Conservation (phyloP, 139 green algal genomes). For the Asterochloris erici region DNA sequence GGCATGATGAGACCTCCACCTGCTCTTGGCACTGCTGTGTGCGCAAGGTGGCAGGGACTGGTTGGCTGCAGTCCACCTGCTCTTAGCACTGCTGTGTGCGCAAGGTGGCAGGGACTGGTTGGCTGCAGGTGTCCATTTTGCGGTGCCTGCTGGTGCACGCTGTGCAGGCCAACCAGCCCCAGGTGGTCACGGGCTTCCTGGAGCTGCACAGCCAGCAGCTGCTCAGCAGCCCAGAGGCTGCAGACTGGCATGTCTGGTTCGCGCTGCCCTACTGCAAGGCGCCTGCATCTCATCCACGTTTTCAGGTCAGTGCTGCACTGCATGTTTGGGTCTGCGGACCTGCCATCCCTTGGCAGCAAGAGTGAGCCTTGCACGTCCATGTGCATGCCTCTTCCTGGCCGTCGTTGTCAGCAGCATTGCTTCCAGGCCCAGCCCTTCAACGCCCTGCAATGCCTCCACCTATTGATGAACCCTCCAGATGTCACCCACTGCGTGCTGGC, state of each 20-base stretch:
- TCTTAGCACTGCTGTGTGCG: no score
- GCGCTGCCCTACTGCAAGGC: slow-evolving; percentile 38
- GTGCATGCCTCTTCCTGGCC: no score
- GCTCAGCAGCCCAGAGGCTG: slow-evolving; percentile 25
- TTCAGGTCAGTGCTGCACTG: slow-evolving; percentile 35
- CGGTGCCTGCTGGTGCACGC: slow-evolving; percentile 35
- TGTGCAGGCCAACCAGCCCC: not conserved
- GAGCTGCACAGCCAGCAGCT: slow-evolving; percentile 27
- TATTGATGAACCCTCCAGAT: no score
- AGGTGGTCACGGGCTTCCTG: slow-evolving; percentile 39
- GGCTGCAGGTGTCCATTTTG: slow-evolving; percentile 29
- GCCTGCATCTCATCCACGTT: slow-evolving; percentile 36
- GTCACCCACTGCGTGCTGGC: no score
- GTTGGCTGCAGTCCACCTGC: slow-evolving; percentile 3
- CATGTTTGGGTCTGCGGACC: no score
- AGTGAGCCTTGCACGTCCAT: no score
- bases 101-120: not conserved
- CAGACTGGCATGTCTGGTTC: slow-evolving; percentile 47
- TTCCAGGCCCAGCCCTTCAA: no score
- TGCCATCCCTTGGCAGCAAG: no score
- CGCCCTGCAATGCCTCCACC: no score
- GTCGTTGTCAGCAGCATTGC: no score
- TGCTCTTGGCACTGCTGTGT: no score
- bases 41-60: not conserved
- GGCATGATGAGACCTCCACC: no score